Evolutionary conservation across 768 basidiomycete species (phyloP).

Genomic region (Rhizopogon vulgaris): DNA sequence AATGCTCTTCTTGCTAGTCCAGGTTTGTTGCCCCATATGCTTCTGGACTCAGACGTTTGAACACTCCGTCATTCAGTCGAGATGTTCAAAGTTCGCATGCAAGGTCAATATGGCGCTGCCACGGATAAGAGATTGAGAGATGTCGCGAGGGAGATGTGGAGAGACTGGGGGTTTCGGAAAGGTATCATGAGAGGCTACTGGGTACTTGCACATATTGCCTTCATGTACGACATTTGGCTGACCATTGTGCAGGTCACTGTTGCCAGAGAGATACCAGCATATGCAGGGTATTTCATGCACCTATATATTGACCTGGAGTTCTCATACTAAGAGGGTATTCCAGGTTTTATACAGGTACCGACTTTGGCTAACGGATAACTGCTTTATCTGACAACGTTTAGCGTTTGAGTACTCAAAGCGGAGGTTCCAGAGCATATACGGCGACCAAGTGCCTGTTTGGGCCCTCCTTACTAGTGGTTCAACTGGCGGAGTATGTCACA

Average conservation of each 20-base stretch:
- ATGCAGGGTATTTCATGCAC: constrained; percentile 55
- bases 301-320: neutral
- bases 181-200: constrained; percentile 98
- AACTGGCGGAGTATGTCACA: constrained; percentile 63
- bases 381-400: constrained; percentile 12
- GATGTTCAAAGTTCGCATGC: constrained; percentile 99
- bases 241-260: constrained; percentile 64
- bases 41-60: neutral
- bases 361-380: neutral
- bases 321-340: neutral
- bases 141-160: constrained; percentile 80
- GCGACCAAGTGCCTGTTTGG: constrained; percentile 74
- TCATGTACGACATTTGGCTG: neutral
- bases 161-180: constrained; percentile 73
- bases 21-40: constrained; percentile 35
- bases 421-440: constrained; percentile 57
- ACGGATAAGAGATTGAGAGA: constrained; percentile 72
- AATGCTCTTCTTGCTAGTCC: constrained; percentile 92
- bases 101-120: constrained; percentile 83
- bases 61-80: constrained; percentile 52
- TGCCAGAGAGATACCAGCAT: constrained; percentile 91
- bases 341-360: constrained; percentile 64
- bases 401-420: constrained; percentile 91
- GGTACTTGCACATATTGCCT: constrained; percentile 38
- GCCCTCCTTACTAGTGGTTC: constrained; percentile 78